Conservation (phyloP, 441 rosid species). For the Corymbia calophylla region DNA sequence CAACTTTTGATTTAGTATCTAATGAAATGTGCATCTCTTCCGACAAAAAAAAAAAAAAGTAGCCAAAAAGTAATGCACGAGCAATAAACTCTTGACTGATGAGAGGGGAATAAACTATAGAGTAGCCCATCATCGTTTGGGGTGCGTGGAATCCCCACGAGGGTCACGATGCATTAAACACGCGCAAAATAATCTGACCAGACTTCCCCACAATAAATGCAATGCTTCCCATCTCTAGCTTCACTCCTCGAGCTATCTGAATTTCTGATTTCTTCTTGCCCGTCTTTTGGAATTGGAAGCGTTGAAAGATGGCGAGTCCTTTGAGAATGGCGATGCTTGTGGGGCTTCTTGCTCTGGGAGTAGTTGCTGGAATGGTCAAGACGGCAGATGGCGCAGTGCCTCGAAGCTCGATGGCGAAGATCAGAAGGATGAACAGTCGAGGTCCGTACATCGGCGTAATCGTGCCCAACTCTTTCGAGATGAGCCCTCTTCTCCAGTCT, state of each 20-base stretch:
- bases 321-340: neutral
- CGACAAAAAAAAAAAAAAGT: too few relatives aligned
- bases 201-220: neutral
- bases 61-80: too few relatives aligned
- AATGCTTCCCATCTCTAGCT: neutral
- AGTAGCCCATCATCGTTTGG: neutral
- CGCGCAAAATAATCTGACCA: neutral
- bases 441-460: conserved; percentile 55
- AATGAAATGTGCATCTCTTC: too few relatives aligned
- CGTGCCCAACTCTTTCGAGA: conserved; percentile 58
- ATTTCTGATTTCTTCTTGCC: neutral
- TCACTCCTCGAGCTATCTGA: neutral
- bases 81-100: neutral
- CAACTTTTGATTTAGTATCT: too few relatives aligned
- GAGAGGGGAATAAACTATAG: neutral
- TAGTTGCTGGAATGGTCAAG: neutral
- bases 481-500: conserved; percentile 66
- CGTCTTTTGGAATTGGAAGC: conserved; percentile 15
- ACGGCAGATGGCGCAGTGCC: conserved; percentile 5
- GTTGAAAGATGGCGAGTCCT: neutral
- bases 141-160: neutral
- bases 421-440: conserved; percentile 20
- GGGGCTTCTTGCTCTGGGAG: neutral
- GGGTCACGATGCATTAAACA: neutral
- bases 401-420: conserved; percentile 4